These are phyloP conservation scores for Leccinum boreale DNA, from an alignment of 768 basidiomycete species.

Conservation along the genomic window DNA sequence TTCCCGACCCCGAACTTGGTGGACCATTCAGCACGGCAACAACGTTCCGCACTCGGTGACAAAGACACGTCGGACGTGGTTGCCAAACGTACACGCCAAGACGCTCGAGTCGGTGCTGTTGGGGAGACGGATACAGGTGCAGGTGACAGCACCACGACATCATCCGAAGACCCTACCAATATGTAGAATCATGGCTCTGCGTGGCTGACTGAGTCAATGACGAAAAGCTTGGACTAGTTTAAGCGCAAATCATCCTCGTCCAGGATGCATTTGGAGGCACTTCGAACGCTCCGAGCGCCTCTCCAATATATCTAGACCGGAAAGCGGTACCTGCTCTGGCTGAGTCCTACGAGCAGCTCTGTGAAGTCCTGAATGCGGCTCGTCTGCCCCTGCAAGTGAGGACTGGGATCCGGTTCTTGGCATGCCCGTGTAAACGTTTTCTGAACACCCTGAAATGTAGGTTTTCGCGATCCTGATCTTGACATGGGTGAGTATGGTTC, in stretches of 20 bases:
- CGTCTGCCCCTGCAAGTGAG: background rate
- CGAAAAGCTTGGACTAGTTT: too few relatives aligned
- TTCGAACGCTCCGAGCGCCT: too few relatives aligned
- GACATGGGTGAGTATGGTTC: background rate
- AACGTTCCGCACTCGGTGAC: slow-evolving; percentile 86
- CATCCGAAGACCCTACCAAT: too few relatives aligned
- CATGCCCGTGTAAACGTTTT: background rate
- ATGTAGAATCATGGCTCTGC: too few relatives aligned
- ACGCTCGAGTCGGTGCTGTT: slow-evolving; percentile 66
- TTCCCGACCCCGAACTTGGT: too few relatives aligned
- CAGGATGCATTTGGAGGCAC: too few relatives aligned
- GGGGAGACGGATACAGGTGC: slow-evolving; percentile 41
- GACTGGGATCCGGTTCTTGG: background rate
- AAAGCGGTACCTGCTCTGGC: slow-evolving; percentile 5
- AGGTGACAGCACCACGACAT: too few relatives aligned
- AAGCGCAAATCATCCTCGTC: too few relatives aligned
- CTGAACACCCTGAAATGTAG: slow-evolving; percentile 4
- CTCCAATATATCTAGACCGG: background rate
- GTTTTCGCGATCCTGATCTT: background rate
- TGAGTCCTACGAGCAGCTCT: slow-evolving; percentile 10
- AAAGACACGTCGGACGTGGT: slow-evolving; percentile 85
- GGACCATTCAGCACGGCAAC: slow-evolving; percentile 74
- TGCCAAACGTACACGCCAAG: slow-evolving; percentile 83
- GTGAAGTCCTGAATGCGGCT: background rate
- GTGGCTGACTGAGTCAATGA: too few relatives aligned